Evolutionary conservation across 1,139 yeast species (phyloP).

Genomic region (Arxiozyma bovina): DNA sequence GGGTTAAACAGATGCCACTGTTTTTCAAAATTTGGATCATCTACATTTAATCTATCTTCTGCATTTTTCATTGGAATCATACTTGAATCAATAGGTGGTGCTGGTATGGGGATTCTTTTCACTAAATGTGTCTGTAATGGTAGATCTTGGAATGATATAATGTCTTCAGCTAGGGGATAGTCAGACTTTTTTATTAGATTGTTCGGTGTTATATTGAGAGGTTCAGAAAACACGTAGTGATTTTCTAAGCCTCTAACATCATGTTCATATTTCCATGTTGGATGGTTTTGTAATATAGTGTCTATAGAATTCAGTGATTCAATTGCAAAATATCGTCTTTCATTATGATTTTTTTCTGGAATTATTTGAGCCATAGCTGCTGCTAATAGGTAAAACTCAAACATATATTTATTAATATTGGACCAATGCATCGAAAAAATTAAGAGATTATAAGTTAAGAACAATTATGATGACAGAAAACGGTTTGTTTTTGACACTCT

Average conservation of each 20-base stretch:
- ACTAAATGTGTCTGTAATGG: conserved; percentile 37
- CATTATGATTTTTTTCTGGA: conserved; percentile 31
- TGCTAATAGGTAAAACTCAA: not conserved
- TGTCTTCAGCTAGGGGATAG: conserved; percentile 21
- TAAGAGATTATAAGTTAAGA: not conserved
- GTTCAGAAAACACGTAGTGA: conserved; percentile 51
- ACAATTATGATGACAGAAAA: not conserved
- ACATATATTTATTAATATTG: not conserved
- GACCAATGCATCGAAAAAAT: not conserved
- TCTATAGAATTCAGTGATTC: conserved; percentile 36
- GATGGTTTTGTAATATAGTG: conserved; percentile 33
- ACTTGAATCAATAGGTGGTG: conserved; percentile 38
- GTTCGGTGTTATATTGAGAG: not conserved
- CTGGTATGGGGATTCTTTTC: conserved; percentile 40
- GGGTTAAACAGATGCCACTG: conserved; percentile 92
- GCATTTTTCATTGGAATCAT: conserved; percentile 38
- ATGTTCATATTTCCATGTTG: conserved; percentile 48
- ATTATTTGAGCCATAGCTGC: conserved; percentile 17
- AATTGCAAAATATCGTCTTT: conserved; percentile 46
- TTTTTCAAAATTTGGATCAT: conserved; percentile 67
- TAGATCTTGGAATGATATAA: conserved; percentile 44
- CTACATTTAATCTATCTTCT: conserved; percentile 49
- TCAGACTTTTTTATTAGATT: conserved; percentile 12
- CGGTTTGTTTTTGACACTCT: not conserved
- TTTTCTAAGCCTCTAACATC: conserved; percentile 48